These are phyloP conservation scores for Pyricularia sp. DNA, from an alignment of 2,329 filamentous ascomycete species.

Conservation along the genomic window DNA sequence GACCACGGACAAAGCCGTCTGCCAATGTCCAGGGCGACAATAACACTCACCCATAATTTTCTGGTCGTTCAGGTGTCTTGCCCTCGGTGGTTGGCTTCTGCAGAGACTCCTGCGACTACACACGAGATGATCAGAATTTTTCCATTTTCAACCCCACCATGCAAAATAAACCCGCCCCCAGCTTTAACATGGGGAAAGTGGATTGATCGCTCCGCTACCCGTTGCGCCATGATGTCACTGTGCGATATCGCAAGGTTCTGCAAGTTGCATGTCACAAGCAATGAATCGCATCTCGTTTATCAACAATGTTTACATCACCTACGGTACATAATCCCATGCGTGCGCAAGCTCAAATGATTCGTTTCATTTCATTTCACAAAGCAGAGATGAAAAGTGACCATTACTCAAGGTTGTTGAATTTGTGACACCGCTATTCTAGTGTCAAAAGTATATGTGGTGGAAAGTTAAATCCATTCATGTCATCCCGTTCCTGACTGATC, in stretches of 20 bases:
- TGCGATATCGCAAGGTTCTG: not conserved
- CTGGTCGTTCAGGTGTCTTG: not conserved
- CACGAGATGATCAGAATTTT: not conserved
- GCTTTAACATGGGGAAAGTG: not conserved
- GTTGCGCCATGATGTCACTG: not conserved
- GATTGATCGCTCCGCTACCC: not conserved
- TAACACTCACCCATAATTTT: not conserved
- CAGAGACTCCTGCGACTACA: not conserved
- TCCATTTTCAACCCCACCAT: not conserved
- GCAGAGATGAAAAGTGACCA: not conserved
- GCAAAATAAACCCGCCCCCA: not conserved
- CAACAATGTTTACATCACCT: not conserved
- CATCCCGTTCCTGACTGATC: conserved; percentile 2
- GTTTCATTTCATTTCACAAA: no score
- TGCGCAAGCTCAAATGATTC: not conserved
- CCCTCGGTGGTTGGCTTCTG: not conserved
- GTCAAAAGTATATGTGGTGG: not conserved
- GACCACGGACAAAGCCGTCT: conserved; percentile 1
- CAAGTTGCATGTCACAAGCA: not conserved
- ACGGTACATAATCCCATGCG: not conserved
- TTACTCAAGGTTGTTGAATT: not conserved
- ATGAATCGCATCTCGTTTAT: not conserved
- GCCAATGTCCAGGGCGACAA: not conserved
- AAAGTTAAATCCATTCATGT: not conserved
- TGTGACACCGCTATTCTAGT: not conserved